Evolutionary conservation across 2,329 filamentous ascomycete species (phyloP).

Genomic region (Cladosporium sp.): DNA sequence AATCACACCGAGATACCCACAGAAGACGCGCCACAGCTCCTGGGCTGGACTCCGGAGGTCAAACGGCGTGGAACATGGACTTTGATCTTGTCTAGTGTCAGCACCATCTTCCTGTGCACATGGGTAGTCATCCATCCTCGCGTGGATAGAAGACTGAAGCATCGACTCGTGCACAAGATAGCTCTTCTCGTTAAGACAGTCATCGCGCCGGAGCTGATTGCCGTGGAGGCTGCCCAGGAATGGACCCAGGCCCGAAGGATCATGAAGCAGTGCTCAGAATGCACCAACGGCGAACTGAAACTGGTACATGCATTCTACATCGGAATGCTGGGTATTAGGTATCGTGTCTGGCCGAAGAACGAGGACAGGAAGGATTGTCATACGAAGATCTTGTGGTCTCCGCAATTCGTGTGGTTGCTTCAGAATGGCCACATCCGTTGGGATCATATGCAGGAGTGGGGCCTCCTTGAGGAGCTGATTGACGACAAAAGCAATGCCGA

Average conservation of each 20-base stretch:
- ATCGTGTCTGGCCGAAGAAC: constrained; percentile 18
- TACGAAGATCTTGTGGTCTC: constrained; percentile 30
- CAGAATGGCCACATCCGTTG: constrained; percentile 25
- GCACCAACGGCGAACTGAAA: constrained; percentile 22
- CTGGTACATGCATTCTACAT: constrained; percentile 31
- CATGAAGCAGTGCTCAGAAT: constrained; percentile 20
- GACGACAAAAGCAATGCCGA: constrained; percentile 33
- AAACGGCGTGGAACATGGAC: constrained; percentile 29
- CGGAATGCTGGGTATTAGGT: constrained; percentile 31
- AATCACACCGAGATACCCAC: neutral
- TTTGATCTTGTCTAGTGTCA: constrained; percentile 27
- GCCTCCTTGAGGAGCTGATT: constrained; percentile 24
- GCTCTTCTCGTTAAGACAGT: constrained; percentile 28
- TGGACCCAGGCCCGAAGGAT: constrained; percentile 30
- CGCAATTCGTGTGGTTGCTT: constrained; percentile 30
- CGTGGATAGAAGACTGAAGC: constrained; percentile 20
- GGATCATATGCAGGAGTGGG: constrained; percentile 25
- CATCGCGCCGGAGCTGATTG: constrained; percentile 32
- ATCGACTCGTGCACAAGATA: constrained; percentile 23
- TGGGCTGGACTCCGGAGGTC: constrained; percentile 29
- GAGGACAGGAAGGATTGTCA: neutral
- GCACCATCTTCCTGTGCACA: constrained; percentile 32
- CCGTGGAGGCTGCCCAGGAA: constrained; percentile 32
- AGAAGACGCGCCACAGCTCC: constrained; percentile 9
- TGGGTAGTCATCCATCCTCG: constrained; percentile 34